Base-by-base conservation (phyloP, 257 asterid species). In the Lantana camara region DNA sequence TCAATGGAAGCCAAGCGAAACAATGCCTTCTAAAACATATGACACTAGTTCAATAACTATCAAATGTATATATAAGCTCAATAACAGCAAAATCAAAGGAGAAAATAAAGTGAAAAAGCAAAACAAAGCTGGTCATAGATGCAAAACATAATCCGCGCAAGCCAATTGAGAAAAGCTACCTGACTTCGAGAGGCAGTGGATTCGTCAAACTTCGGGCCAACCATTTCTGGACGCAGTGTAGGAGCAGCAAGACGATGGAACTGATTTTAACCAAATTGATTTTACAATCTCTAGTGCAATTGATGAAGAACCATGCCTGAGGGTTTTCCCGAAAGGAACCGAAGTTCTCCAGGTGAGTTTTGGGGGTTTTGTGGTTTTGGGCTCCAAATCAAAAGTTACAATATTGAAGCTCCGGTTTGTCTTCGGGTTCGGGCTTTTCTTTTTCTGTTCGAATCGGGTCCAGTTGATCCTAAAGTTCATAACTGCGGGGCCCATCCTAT, bases 1-100 rank as follows among this genome's bases (percentile, higher is more conserved):
- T 94, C 95, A 65, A 88, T 80, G 37, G 93, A 82, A 21, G 99
- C 96, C 82, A 90, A 73, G 62, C 80, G 89, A 52, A 70, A 34
- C 80, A 92, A 66, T 20, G 96, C 95, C 86, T 76, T 88, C 95
- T 85, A 77, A 53, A 71, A 79, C 68, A 61, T 57, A 53, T 8
- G 9, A 64, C 2, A 16, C 63, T 14, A 27, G 21, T 44, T 49
- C 57, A 59, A 7, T 12, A 12, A 45, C 14, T 34, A 47, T 42
- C 37, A 14, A 3, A 63, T 19, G 45, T 20, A 21, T 20, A 40
- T 49, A 57, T 53, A 10, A 22, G 57, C n/a, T 19, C 27, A 42
- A 45, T 32, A 21, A 38, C 51, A 6, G 17, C 9, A 38, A 16
- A 58, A 32, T 30, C 13, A 34, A 60, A 44, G 38, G 4, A 9